phyloP scores from a whole-genome alignment of 2,329 filamentous ascomycete species.

The Calonectria honghensis region DNA sequence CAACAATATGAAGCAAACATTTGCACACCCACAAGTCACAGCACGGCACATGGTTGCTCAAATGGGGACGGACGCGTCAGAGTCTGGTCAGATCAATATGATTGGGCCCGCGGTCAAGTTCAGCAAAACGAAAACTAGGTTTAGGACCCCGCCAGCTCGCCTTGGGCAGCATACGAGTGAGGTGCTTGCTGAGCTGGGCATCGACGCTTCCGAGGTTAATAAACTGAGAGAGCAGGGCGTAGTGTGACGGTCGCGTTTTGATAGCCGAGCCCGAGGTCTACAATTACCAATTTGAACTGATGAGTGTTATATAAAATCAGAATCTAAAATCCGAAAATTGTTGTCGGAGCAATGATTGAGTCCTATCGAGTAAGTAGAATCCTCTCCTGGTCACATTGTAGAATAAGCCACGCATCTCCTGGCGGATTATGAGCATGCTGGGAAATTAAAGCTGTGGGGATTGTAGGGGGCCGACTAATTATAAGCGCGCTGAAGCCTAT shows the following conservation, averaged over 20 bases:
- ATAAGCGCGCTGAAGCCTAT: too few relatives aligned
- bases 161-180: conserved; percentile 45
- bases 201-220: conserved; percentile 10
- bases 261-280: not conserved
- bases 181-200: conserved; percentile 39
- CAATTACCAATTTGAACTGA: not conserved
- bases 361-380: not conserved
- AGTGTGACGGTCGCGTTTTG: conserved; percentile 9
- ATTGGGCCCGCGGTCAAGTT: conserved; percentile 48
- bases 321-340: not conserved
- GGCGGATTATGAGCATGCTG: too few relatives aligned
- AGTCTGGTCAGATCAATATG: conserved; percentile 38
- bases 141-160: conserved; percentile 32
- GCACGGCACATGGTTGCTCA: conserved; percentile 60
- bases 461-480: too few relatives aligned
- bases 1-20: conserved; percentile 66
- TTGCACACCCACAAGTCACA: conserved; percentile 64
- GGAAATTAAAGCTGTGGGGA: too few relatives aligned
- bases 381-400: not conserved
- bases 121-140: conserved; percentile 29
- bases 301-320: not conserved
- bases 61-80: conserved; percentile 49
- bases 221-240: conserved; percentile 28
- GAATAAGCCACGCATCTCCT: too few relatives aligned
- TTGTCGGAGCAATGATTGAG: not conserved